Evolutionary conservation across 1,139 yeast species (phyloP).

Genomic region (Saccharomyces pastorianus): DNA sequence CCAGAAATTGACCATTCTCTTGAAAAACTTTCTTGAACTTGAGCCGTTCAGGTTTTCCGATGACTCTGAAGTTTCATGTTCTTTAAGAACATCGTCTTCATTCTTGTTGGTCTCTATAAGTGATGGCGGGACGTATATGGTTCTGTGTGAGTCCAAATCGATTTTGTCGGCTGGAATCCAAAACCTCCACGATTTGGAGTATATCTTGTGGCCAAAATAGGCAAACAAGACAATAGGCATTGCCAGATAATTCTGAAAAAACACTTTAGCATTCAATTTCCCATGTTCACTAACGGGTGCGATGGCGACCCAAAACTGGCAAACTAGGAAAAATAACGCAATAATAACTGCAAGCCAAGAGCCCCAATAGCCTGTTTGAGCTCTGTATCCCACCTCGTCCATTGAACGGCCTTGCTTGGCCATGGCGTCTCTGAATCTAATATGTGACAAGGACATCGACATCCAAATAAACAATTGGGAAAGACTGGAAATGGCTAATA

Average conservation of each 20-base stretch:
- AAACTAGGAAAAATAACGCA: slow-evolving; percentile 53
- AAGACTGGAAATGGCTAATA: slow-evolving; percentile 58
- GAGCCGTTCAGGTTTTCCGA: not conserved
- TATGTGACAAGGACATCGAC: slow-evolving; percentile 43
- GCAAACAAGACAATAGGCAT: slow-evolving; percentile 43
- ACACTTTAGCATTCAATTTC: slow-evolving; percentile 40
- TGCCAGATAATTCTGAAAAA: slow-evolving; percentile 50
- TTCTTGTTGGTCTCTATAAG: not conserved
- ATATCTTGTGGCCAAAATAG: slow-evolving; percentile 45
- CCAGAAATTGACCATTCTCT: not conserved
- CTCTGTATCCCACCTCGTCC: slow-evolving; percentile 54
- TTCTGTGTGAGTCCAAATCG: slow-evolving; percentile 49
- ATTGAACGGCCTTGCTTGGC: slow-evolving; percentile 50
- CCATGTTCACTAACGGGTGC: slow-evolving; percentile 49
- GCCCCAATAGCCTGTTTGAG: slow-evolving; percentile 62
- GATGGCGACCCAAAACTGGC: slow-evolving; percentile 72
- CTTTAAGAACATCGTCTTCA: not conserved
- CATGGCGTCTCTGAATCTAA: slow-evolving; percentile 46
- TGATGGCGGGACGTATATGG: slow-evolving; percentile 43
- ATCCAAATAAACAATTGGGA: slow-evolving; percentile 53
- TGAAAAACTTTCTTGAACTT: not conserved
- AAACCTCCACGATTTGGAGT: slow-evolving; percentile 38
- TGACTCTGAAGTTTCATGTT: not conserved
- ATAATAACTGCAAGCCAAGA: slow-evolving; percentile 56
- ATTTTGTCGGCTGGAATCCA: slow-evolving; percentile 39